Conservation (phyloP, 345 rosid species). For the Eucalyptus sp. region DNA sequence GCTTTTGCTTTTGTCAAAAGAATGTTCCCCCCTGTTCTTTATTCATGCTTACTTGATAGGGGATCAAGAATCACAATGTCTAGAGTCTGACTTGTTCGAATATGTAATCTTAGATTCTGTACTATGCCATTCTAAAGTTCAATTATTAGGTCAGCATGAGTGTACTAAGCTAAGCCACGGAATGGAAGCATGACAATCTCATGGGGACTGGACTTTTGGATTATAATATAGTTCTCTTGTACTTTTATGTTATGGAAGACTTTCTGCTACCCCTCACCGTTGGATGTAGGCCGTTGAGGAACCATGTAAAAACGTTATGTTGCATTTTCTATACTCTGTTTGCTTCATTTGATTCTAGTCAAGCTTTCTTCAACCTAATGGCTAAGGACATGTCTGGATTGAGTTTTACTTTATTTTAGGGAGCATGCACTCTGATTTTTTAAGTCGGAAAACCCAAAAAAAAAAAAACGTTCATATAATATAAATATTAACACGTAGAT, state of each 20-base stretch:
- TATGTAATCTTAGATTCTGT: not conserved
- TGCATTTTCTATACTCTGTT: not conserved
- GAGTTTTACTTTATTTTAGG: not conserved
- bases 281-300: not conserved
- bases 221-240: not conserved
- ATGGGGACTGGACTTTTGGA: not conserved
- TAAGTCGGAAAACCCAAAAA: not conserved
- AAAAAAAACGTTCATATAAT: not conserved
- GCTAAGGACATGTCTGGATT: not conserved
- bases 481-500: not conserved
- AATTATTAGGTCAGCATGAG: not conserved
- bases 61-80: not conserved
- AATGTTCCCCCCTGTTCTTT: not conserved
- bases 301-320: not conserved
- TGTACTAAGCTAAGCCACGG: not conserved
- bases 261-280: not conserved
- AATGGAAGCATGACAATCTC: not conserved
- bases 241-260: not conserved
- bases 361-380: not conserved
- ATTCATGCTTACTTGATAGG: not conserved
- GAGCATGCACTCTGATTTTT: not conserved
- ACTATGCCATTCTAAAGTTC: not conserved
- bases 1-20: not conserved
- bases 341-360: not conserved
- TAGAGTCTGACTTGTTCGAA: not conserved